Base-by-base conservation (phyloP, 495 filamentous ascomycete species). In the Friedmanniomyces simplex region DNA sequence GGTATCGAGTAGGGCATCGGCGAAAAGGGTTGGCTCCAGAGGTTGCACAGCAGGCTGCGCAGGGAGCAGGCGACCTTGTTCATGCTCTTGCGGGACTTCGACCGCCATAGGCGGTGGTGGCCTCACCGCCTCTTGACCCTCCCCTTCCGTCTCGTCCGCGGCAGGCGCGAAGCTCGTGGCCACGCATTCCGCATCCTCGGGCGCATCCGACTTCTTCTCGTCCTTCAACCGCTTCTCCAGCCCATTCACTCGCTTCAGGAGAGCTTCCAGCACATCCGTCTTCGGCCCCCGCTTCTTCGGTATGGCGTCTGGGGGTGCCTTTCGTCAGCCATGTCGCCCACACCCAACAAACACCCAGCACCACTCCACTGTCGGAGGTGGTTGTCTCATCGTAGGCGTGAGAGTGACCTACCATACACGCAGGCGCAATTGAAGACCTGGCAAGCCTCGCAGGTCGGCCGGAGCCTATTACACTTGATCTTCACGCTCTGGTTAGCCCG, bases 281-380 rank as follows among this genome's bases (percentile, higher is more conserved):
- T 94, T 94, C 1, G 88, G 88, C 2, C 88, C 88, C 57, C 88
- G 74, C 66, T 94, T 94, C 74, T 91, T 91, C 2, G 88, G 88
- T 18, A 91, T 79, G 22, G 88, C 88, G 73, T 94, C 87, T 93
- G 63, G 18, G 47, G 1, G n/a, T n/a, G n/a, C n/a, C 26, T 37
- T 8, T 37, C 8, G 16, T 37, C 34, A 20, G 1, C 28, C 22
- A 22, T 43, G 20, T 7, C n/a, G 20, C 6, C 34, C n/a, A 13
- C 50, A 20, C 36, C n/a, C n/a, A n/a, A n/a, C n/a, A n/a, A n/a
- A n/a, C n/a, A n/a, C n/a, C n/a, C n/a, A n/a, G n/a, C n/a, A n/a
- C n/a, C n/a, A n/a, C n/a, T n/a, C n/a, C n/a, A n/a, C n/a, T n/a
- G n/a, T n/a, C n/a, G n/a, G n/a, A n/a, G n/a, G n/a, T n/a, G n/a